These are phyloP conservation scores for Lasiosphaeria miniovina DNA, from an alignment of 495 filamentous ascomycete species.

Conservation along the genomic window DNA sequence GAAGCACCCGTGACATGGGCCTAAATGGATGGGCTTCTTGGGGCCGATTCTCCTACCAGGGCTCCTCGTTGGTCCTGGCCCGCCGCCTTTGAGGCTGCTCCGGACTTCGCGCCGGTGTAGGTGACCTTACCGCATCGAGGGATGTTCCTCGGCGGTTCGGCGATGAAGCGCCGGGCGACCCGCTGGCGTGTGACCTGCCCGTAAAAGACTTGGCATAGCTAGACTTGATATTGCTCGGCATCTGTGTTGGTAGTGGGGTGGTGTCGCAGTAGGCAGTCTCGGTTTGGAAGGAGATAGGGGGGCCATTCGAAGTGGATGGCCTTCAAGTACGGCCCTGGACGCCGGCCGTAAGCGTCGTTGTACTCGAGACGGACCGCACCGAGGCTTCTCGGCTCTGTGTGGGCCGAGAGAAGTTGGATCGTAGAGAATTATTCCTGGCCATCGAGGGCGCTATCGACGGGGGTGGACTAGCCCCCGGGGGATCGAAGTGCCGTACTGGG, in stretches of 20 bases:
- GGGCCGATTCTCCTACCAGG: background rate
- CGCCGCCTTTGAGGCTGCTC: background rate
- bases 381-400: conserved; percentile 15
- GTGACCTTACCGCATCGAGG: background rate
- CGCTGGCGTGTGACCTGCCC: background rate
- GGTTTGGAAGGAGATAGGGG: conserved; percentile 14
- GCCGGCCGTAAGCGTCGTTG: background rate
- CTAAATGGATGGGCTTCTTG: background rate
- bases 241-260: conserved; percentile 13
- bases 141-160: background rate
- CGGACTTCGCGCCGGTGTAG: background rate
- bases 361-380: conserved; percentile 12
- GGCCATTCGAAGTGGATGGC: conserved; percentile 2
- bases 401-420: conserved; percentile 10
- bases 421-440: conserved; percentile 6
- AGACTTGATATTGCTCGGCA: background rate
- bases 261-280: conserved; percentile 23
- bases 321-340: conserved; percentile 15
- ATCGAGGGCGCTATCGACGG: background rate
- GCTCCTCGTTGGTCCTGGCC: background rate
- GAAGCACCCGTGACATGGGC: background rate
- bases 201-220: conserved; percentile 2
- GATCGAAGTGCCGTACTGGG: too few relatives aligned
- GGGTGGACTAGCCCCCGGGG: background rate
- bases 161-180: background rate